Conservation (phyloP, 108 stramenopile genomes). For the Nitzschia sp. region DNA sequence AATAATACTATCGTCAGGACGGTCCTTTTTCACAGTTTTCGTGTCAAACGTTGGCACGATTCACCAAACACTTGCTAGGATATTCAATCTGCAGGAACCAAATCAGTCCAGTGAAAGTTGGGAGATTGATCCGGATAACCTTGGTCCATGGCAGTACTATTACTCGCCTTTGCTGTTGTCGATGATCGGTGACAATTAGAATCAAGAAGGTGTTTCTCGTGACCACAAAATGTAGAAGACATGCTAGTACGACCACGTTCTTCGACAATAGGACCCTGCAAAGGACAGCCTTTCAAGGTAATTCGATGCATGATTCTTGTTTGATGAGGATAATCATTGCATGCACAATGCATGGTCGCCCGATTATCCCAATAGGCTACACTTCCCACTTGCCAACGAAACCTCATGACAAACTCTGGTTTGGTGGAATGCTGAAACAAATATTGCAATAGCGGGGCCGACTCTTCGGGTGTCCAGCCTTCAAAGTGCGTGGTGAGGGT, state of each 20-base stretch:
- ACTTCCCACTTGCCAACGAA: conserved; percentile 2
- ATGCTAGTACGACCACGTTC: background rate
- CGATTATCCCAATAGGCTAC: conserved; percentile 11
- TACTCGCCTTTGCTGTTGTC: too few relatives aligned
- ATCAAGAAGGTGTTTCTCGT: background rate
- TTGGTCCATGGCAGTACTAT: too few relatives aligned
- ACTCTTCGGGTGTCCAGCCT: background rate
- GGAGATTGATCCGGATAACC: too few relatives aligned
- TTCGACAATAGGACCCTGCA: background rate
- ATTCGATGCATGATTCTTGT: conserved; percentile 5
- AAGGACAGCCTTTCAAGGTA: background rate
- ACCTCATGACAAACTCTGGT: background rate
- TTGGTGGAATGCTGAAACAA: conserved; percentile 4
- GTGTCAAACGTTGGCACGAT: too few relatives aligned
- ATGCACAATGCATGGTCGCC: conserved; percentile 4
- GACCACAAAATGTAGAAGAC: background rate
- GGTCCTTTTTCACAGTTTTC: too few relatives aligned
- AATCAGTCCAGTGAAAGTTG: too few relatives aligned
- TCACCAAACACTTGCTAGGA: too few relatives aligned
- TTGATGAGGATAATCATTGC: conserved; percentile 1
- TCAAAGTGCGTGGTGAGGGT: conserved; percentile 2
- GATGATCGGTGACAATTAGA: too few relatives aligned
- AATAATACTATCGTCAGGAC: too few relatives aligned
- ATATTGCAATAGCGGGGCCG: background rate
- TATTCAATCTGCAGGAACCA: too few relatives aligned